A percentile compares a stretch with the other conserved stretches of the same genome.
Evolutionary conservation across 1,139 yeast genomes (phyloP).

Genomic region (Nakaseomyces kungkrabaensis): DNA sequence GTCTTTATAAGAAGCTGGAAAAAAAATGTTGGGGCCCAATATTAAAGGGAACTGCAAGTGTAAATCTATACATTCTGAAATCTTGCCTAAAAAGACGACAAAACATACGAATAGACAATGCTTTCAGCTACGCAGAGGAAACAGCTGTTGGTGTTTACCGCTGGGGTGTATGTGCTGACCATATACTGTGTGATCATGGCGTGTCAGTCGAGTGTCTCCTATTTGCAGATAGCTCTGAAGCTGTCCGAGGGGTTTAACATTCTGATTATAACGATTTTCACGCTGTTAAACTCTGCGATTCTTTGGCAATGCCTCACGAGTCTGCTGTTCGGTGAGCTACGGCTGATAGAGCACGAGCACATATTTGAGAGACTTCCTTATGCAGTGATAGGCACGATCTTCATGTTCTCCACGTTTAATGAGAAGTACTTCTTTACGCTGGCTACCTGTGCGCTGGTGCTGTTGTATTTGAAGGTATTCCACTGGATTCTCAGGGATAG

Average conservation of each 20-base stretch:
- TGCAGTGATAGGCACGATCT: conserved; percentile 55
- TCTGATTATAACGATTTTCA: conserved; percentile 30
- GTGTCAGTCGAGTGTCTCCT: conserved; percentile 15
- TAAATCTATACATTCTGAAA: too few relatives aligned
- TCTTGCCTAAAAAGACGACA: too few relatives aligned
- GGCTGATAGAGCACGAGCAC: conserved; percentile 70
- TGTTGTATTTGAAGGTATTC: conserved; percentile 54
- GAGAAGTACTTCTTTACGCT: conserved; percentile 46
- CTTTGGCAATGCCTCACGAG: conserved; percentile 27
- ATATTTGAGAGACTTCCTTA: conserved; percentile 57
- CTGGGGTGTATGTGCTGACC: conserved; percentile 10
- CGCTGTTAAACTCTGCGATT: conserved; percentile 21
- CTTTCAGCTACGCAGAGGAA: conserved; percentile 5
- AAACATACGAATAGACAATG: not conserved
- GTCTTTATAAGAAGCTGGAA: too few relatives aligned
- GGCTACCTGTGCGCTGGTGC: conserved; percentile 31
- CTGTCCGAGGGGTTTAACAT: conserved; percentile 36
- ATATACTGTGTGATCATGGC: conserved; percentile 7
- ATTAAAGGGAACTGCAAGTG: too few relatives aligned
- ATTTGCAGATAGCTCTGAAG: conserved; percentile 27
- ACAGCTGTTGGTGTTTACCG: conserved; percentile 10
- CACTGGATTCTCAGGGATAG: conserved; percentile 67
- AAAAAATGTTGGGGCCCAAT: too few relatives aligned
- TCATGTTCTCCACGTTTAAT: conserved; percentile 53
- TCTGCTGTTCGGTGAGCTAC: conserved; percentile 62